Base-by-base conservation (phyloP, 345 rosid genomes). In the Populus deltoides region DNA sequence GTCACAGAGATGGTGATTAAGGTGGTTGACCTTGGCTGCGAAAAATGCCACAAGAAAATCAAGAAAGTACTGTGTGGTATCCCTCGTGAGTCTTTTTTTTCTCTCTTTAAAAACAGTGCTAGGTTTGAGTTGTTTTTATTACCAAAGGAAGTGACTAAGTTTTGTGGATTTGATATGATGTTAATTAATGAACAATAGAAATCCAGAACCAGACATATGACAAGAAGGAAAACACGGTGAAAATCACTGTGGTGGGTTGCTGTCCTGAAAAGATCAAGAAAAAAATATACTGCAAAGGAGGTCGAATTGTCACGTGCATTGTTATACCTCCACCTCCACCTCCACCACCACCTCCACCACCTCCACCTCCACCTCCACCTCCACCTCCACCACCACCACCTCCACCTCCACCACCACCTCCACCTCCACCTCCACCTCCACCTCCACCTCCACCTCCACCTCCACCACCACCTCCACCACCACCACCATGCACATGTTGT, bases 221-320 rank as follows among this genome's bases (percentile, higher is more conserved):
- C 74, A 92, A 90, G 77, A 90, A 94, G 87, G 35, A 80, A 10
- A 93, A 92, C 82, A 85, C 74, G 4, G 97, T 81, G 78, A 78
- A 68, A 53, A 86, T 94, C 81, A 94, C 83, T 11, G 95, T 94
- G 31, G 90, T 87, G 20, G 91, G 97, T 75, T 92, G 98, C 80
- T 85, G 85, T 67, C 98, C 97, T 3, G 97, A 94, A 66, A 90
- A 79, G 83, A 85, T 92, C 20, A 86, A 83, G 82, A 84, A 87
- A 76, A 90, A 90, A 77, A 77, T 92, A 18, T 84, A 87, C 66
- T 80, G 84, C 81, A 88, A 86, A 78, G 94, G 91, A 2, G 90
- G 89, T n/a, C 86, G 87, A 15, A 68, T 88, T 5, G 84, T 92
- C 57, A 84, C 88, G 76, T 84, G 93, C 68, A 89, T 92, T 18